Conservation (phyloP, 2,329 filamentous ascomycete species). For the Penicillium psychrosexuale region DNA sequence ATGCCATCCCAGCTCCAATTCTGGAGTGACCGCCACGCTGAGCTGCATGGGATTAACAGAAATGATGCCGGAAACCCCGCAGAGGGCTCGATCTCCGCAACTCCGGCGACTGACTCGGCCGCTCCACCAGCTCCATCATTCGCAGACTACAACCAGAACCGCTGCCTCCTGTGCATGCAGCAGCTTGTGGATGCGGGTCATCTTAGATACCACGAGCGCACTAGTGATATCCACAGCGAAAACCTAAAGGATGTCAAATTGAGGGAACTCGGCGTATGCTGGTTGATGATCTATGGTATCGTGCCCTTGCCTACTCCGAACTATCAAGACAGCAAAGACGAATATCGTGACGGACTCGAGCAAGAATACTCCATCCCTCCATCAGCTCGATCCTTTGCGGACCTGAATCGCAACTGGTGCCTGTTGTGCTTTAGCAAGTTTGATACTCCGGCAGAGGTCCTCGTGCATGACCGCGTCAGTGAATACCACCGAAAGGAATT, state of each 20-base stretch:
- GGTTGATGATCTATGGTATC: neutral
- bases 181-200: conserved; percentile 56
- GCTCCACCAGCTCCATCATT: conserved; percentile 53
- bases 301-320: neutral
- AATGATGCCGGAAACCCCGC: conserved; percentile 26
- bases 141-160: conserved; percentile 56
- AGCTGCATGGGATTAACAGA: conserved; percentile 56
- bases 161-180: conserved; percentile 61
- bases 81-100: conserved; percentile 26
- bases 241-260: neutral
- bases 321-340: neutral
- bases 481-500: neutral
- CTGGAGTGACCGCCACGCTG: conserved; percentile 68
- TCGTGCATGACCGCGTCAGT: neutral
- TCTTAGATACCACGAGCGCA: conserved; percentile 51
- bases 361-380: neutral
- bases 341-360: neutral
- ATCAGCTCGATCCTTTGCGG: neutral
- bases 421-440: neutral
- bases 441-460: neutral
- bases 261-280: neutral
- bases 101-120: neutral
- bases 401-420: neutral
- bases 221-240: neutral
- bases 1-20: conserved; percentile 66